phyloP scores from a whole-genome alignment of 2,329 filamentous ascomycete genomes.

The Thielaviopsis ethacetica region DNA sequence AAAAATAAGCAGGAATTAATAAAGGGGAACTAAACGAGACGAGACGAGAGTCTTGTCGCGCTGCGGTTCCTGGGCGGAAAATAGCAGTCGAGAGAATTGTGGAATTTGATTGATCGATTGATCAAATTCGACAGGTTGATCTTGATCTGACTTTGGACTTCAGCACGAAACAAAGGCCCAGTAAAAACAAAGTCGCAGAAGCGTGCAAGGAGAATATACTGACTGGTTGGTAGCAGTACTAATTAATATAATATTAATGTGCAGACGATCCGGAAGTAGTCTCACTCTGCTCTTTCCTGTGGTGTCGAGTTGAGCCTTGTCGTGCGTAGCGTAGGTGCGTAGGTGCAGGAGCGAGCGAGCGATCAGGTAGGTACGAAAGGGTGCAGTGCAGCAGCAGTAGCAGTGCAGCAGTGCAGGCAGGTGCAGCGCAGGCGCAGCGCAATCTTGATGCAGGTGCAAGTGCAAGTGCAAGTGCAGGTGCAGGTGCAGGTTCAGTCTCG shows the following conservation, averaged over 20 bases:
- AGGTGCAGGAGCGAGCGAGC: background rate
- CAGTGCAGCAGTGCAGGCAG: too few relatives aligned
- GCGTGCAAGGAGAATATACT: background rate
- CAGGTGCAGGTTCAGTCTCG: background rate
- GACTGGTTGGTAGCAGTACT: background rate
- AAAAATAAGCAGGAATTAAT: background rate
- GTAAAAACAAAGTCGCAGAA: background rate
- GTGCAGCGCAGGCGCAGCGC: background rate
- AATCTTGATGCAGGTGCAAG: background rate
- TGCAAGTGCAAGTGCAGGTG: background rate
- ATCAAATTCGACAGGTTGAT: background rate
- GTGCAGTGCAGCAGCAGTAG: background rate
- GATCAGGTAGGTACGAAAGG: background rate
- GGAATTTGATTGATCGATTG: background rate
- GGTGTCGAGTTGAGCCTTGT: background rate
- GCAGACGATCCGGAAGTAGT: background rate
- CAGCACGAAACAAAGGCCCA: background rate
- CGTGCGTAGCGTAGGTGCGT: background rate
- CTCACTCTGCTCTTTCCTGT: background rate
- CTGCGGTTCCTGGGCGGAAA: background rate
- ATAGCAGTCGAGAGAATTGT: background rate
- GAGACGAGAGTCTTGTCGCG: background rate
- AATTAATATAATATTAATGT: too few relatives aligned
- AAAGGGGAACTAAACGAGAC: background rate
- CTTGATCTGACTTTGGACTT: background rate